Evolutionary conservation across 2,329 filamentous ascomycete genomes (phyloP).

Genomic region (Aaosphaeria arxii): DNA sequence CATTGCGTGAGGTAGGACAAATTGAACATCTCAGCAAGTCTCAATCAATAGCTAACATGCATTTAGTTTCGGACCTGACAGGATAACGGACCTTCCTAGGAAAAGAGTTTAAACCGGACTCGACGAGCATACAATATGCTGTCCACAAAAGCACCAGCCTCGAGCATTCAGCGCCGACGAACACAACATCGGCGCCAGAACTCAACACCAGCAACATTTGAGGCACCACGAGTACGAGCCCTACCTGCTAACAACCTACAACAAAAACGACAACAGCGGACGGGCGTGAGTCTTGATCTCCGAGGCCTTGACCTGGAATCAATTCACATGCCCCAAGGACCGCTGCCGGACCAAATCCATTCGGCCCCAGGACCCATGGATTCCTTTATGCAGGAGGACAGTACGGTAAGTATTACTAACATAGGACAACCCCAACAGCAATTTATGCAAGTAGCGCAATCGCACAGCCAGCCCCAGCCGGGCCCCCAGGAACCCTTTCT

Average conservation of each 20-base stretch:
- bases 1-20: conserved; percentile 72
- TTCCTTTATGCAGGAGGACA: conserved; percentile 48
- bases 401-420: conserved; percentile 57
- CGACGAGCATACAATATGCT: conserved; percentile 72
- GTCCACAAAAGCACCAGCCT: conserved; percentile 63
- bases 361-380: conserved; percentile 23
- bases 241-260: conserved; percentile 60
- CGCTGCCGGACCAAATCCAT: conserved; percentile 42
- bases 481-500: conserved; percentile 51
- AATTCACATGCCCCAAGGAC: conserved; percentile 20
- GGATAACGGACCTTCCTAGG: conserved; percentile 32
- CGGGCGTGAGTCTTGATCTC: conserved; percentile 80
- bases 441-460: conserved; percentile 85
- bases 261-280: conserved; percentile 60
- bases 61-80: conserved; percentile 40
- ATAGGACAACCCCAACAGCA: conserved; percentile 66
- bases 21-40: background rate
- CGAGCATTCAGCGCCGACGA: conserved; percentile 70
- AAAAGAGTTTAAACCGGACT: conserved; percentile 58
- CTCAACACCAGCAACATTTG: conserved; percentile 77
- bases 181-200: conserved; percentile 82
- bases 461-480: conserved; percentile 80
- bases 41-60: conserved; percentile 1
- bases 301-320: conserved; percentile 56
- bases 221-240: conserved; percentile 67